Evolutionary conservation across 345 rosid species (phyloP), one percentile per base, ranked within the genome.

Genomic region (Sapria himalayana): DNA sequence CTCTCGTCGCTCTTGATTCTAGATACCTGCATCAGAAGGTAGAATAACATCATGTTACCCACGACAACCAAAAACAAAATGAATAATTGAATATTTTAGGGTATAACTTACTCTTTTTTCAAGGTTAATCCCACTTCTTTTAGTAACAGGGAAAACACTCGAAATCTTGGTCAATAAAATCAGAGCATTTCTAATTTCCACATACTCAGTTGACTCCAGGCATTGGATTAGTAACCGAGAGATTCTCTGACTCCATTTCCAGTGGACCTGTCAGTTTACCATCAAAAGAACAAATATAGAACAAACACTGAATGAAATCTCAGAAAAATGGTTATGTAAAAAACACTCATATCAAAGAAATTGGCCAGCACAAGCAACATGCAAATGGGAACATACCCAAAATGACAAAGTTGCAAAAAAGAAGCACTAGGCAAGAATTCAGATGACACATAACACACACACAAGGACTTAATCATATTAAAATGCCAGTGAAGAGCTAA

Each of bases 211-310:
- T 39, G 95, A 91, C 60, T 91, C 99, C 72, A 91, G 65, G 68
- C 99, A 91, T 41, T 84, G 93, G 43, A 80, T 80, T 70, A 91
- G 58, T 45, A 84, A 55, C 52, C 89, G 69, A 29, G 99, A 84
- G 46, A 91, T 84, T 66, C 92, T 77, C 55, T 79, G 81, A 59
- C 92, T 77, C 99, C 99, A 91, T 54, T 91, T 91, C 95, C 95
- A 91, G 55, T 84, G 99, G 7, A 91, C 96, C 99, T 91, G 48
- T 45, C 41, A 62, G 35, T n/a, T n/a, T n/a, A n/a, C n/a, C n/a
- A n/a, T n/a, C 20, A 63, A 38, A 67, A 52, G 29, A 52, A 42
- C 29, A 56, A 35, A 45, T 39, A 14, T 35, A 45, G 14, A 24
- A 31, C 22, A 42, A 27, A 22, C 22, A 18, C 1, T 14, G 2